These are phyloP conservation scores for Pestalotiopsis fici DNA, from an alignment of 2,329 filamentous ascomycete species.

Conservation along the genomic window DNA sequence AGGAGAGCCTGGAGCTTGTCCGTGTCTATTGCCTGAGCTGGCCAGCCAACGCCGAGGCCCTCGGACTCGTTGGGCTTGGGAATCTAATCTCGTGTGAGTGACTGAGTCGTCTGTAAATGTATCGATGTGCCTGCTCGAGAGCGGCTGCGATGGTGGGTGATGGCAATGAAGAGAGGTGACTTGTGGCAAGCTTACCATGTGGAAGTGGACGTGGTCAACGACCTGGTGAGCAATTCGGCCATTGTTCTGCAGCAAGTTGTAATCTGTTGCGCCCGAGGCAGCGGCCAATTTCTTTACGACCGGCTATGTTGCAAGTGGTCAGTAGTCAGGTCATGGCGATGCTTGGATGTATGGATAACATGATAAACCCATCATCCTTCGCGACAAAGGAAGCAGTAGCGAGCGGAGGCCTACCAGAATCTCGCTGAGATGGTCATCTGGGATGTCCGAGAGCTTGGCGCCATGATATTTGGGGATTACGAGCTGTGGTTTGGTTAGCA, in stretches of 20 bases:
- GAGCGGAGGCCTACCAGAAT: conserved; percentile 60
- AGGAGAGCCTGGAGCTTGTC: conserved; percentile 76
- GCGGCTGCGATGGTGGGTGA: neutral
- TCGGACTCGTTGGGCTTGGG: conserved; percentile 87
- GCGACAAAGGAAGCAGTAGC: conserved; percentile 20
- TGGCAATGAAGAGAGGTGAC: neutral
- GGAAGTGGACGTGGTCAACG: conserved; percentile 93
- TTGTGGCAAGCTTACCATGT: conserved; percentile 68
- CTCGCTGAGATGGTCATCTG: conserved; percentile 82
- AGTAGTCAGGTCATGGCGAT: too few species aligned
- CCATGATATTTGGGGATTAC: conserved; percentile 96
- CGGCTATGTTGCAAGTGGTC: conserved; percentile 45
- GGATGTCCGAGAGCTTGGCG: conserved; percentile 87
- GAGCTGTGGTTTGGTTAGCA: conserved; percentile 58
- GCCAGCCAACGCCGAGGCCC: conserved; percentile 81
- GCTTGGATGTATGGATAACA: neutral
- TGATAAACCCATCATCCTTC: neutral
- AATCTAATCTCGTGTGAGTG: conserved; percentile 57
- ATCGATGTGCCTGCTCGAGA: neutral
- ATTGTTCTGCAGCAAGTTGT: conserved; percentile 97
- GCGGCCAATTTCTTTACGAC: conserved; percentile 84
- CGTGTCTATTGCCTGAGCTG: conserved; percentile 74
- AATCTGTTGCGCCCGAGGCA: conserved; percentile 76
- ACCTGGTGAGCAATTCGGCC: conserved; percentile 87
- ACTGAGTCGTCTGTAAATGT: conserved; percentile 6